Evolutionary conservation across 768 basidiomycete species (phyloP).

Genomic region (Albatrellus ellisii): DNA sequence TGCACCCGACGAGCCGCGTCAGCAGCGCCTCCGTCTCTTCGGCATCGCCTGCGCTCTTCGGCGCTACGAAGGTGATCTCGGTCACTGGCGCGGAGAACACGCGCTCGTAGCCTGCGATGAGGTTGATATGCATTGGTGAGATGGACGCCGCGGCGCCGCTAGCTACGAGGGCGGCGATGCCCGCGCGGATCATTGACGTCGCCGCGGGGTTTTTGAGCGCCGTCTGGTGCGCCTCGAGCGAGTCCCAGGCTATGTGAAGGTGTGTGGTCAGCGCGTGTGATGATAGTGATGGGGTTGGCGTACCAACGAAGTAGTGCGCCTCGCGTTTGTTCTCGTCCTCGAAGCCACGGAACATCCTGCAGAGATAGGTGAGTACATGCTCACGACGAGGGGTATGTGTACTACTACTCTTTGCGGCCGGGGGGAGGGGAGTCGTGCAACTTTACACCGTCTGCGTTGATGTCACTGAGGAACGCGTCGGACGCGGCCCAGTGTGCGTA

Average conservation of each 20-base stretch:
- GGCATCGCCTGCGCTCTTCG: not conserved
- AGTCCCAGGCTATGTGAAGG: not conserved
- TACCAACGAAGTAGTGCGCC: not conserved
- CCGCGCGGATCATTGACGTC: too few relatives aligned
- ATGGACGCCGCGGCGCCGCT: not conserved
- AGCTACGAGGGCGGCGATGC: not conserved
- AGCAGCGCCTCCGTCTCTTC: not conserved
- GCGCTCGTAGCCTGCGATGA: not conserved
- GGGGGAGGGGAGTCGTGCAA: not conserved
- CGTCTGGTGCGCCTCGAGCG: not conserved
- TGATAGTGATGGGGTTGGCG: not conserved
- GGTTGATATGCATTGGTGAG: too few relatives aligned
- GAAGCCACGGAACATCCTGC: not conserved
- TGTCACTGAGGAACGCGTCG: not conserved
- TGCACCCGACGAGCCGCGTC: not conserved
- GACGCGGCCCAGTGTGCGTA: not conserved
- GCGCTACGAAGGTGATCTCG: not conserved
- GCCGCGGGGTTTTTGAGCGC: too few relatives aligned
- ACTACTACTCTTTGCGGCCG: not conserved
- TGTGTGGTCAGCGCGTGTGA: not conserved
- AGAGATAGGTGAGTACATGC: not conserved
- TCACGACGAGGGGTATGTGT: not conserved
- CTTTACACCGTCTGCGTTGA: not conserved
- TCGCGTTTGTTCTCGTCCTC: not conserved
- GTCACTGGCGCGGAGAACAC: not conserved